Evolutionary conservation across 805 yeast genomes (phyloP).

Genomic region (Maudiozyma turicensis): DNA sequence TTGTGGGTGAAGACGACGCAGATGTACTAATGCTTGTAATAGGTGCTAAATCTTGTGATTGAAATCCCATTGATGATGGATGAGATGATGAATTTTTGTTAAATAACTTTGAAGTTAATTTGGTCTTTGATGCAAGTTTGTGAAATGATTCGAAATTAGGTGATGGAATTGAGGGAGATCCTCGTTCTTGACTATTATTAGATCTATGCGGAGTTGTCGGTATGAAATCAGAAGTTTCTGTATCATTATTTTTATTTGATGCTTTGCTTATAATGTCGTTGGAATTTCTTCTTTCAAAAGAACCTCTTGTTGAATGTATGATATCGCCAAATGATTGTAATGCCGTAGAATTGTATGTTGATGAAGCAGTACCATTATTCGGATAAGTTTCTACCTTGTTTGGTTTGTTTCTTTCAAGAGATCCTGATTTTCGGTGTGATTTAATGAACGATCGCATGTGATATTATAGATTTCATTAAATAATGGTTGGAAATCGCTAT

Average conservation of each 20-base stretch:
- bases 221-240: background rate
- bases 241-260: conserved; percentile 1
- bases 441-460: conserved; percentile 33
- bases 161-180: conserved; percentile 11
- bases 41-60: background rate
- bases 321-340: background rate
- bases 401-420: conserved; percentile 15
- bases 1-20: background rate
- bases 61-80: background rate
- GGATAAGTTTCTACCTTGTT: background rate
- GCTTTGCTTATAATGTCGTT: background rate
- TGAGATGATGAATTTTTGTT: conserved; percentile 18
- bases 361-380: background rate
- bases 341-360: background rate
- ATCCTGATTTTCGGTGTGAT: conserved; percentile 30
- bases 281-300: conserved; percentile 3
- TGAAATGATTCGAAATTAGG: conserved; percentile 26
- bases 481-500: no score
- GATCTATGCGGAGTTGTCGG: conserved; percentile 13
- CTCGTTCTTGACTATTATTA: conserved; percentile 1
- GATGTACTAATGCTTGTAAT: background rate
- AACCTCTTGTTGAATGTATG: background rate
- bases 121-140: conserved; percentile 21
- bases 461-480: background rate
- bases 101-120: conserved; percentile 22